Percentiles rank a stretch among this genome's conserved stretches.
Conservation (phyloP, 495 filamentous ascomycete genomes). For the Xylaria acuta region DNA sequence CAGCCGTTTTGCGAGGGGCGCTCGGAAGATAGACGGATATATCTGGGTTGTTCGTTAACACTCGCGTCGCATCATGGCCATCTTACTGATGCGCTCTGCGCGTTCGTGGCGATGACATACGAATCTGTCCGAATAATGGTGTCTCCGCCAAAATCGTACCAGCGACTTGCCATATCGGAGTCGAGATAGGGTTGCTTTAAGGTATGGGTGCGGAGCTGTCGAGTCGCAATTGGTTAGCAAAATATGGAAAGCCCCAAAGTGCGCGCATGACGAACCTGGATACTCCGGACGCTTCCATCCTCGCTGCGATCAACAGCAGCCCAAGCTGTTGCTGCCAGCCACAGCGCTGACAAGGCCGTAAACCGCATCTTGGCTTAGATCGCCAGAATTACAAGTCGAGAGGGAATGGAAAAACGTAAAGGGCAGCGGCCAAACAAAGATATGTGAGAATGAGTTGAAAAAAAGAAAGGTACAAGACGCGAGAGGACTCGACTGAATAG, state of each 20-base stretch:
- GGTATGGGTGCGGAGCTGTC: slow-evolving; percentile 52
- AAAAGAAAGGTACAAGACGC: slow-evolving; percentile 24
- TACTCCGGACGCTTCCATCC: slow-evolving; percentile 60
- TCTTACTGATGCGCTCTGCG: slow-evolving; percentile 9
- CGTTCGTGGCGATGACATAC: slow-evolving; percentile 54
- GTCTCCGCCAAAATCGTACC: slow-evolving; percentile 99
- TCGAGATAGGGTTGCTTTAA: slow-evolving; percentile 85
- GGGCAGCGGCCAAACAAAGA: not conserved
- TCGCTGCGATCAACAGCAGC: slow-evolving; percentile 50
- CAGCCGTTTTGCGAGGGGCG: slow-evolving; percentile 88
- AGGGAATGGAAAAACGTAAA: slow-evolving; percentile 9
- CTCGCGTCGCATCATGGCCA: not conserved
- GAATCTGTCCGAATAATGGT: slow-evolving; percentile 92
- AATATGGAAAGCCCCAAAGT: slow-evolving; percentile 23
- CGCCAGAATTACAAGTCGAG: slow-evolving; percentile 10
- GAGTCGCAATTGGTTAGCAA: slow-evolving; percentile 77
- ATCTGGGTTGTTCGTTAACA: slow-evolving; percentile 57
- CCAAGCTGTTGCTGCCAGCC: slow-evolving; percentile 60
- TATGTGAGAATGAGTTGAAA: slow-evolving; percentile 3
- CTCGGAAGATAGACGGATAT: slow-evolving; percentile 91
- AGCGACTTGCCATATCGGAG: slow-evolving; percentile 97
- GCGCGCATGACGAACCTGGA: slow-evolving; percentile 52
- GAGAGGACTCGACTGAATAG: slow-evolving; percentile 14
- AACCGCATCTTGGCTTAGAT: slow-evolving; percentile 52
- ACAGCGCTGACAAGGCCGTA: slow-evolving; percentile 56